Evolutionary conservation across 768 basidiomycete genomes (phyloP), one percentile per base, ranked within the genome.

Genomic region (Clathrus columnatus): DNA sequence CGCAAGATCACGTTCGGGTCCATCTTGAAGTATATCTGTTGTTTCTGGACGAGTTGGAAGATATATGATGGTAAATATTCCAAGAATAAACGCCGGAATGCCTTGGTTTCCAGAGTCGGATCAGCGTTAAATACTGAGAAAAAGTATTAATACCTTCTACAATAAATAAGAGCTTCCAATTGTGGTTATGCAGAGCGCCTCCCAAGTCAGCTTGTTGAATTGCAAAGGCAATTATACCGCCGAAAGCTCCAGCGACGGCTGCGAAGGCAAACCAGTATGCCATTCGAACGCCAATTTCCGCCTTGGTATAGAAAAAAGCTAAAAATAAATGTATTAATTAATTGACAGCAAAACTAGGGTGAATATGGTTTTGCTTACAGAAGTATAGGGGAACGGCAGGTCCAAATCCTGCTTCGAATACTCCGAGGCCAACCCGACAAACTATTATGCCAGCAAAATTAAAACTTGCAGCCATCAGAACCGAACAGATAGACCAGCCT

Each of bases 221-320:
- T 1, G 87, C 89, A 59, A 85, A 91, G 2, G 89, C 87, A 42
- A 91, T 79, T 45, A 90, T 69, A n/a, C 89, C 88, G 14, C 87
- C 87, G 57, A 91, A 91, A 5, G 89, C 89, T 21, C 88, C 88
- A 4, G 89, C 85, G 4, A 88, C 80, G 2, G 88, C 87, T 4
- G 88, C 87, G 63, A 89, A 91, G 7, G 84, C 85, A 58, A 89
- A 91, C 84, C 86, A 89, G 61, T 86, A 80, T 1, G 85, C 86
- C 77, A 85, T 77, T 45, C 87, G 79, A 48, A 85, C 67, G 26
- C 87, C 87, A 61, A 90, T 75, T 63, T 90, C 87, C 4, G 73
- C 61, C 61, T 80, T 84, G 0, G 87, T 90, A 63, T 90, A 90
- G 64, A 85, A 90, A 56, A 86, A 75, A 0, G 87, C 87, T 89